phyloP scores from a whole-genome alignment of 257 asterid genomes.

The Leptodermis oblonga region DNA sequence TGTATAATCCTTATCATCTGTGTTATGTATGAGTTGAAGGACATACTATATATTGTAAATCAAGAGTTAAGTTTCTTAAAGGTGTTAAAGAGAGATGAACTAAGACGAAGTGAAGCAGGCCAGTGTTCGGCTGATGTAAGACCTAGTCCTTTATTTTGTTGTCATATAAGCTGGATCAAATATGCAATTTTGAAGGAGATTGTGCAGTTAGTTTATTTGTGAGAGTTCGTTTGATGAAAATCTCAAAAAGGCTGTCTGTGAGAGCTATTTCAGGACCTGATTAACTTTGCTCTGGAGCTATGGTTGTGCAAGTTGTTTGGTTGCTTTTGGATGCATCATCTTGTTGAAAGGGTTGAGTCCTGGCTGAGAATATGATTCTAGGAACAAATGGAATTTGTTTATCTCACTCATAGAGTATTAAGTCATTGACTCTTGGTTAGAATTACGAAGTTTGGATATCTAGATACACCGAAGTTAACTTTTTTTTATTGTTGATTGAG shows the following conservation, averaged over 20 bases:
- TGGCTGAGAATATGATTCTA: background rate
- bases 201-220: background rate
- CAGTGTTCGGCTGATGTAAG: background rate
- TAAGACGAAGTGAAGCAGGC: background rate
- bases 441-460: background rate
- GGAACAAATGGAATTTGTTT: background rate
- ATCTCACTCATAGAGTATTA: background rate
- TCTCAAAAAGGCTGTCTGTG: background rate
- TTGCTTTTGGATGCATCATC: background rate
- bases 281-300: background rate
- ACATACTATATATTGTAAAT: background rate
- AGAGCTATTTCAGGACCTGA: background rate
- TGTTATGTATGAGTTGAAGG: background rate
- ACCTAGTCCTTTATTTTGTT: background rate
- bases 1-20: background rate
- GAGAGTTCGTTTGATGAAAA: background rate
- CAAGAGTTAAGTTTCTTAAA: too few species aligned
- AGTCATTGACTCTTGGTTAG: background rate
- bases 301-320: background rate
- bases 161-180: background rate
- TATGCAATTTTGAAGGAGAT: background rate
- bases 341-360: background rate
- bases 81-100: background rate
- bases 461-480: background rate
- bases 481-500: background rate